Evolutionary conservation across 2,329 filamentous ascomycete genomes (phyloP).

Genomic region (Uncinocarpus reesii): DNA sequence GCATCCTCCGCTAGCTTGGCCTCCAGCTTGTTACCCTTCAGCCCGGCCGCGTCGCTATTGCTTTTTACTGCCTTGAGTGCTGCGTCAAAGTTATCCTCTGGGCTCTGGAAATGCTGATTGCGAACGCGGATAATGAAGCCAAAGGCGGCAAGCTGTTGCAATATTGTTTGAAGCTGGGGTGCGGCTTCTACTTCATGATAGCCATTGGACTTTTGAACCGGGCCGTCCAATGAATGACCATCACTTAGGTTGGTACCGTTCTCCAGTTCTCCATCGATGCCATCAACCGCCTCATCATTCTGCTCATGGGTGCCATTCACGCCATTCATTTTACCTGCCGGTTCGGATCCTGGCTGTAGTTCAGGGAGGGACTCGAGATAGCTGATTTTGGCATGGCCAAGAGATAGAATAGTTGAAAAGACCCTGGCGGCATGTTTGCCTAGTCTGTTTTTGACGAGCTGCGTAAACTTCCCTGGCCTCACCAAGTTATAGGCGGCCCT

Average conservation of each 20-base stretch:
- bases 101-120: conserved; percentile 35
- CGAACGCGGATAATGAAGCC: conserved; percentile 33
- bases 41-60: conserved; percentile 24
- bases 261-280: conserved; percentile 27
- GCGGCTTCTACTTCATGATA: conserved; percentile 19
- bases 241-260: conserved; percentile 23
- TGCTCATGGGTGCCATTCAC: conserved; percentile 17
- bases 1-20: conserved; percentile 26
- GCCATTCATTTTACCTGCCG: conserved; percentile 17
- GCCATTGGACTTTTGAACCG: conserved; percentile 17
- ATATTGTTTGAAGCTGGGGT: conserved; percentile 28
- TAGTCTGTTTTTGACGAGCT: conserved; percentile 62
- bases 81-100: conserved; percentile 32
- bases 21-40: conserved; percentile 34
- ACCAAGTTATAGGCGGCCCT: conserved; percentile 70
- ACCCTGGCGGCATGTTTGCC: conserved; percentile 65
- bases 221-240: not conserved
- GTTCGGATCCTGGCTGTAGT: conserved; percentile 18
- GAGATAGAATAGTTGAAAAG: conserved; percentile 61
- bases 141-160: conserved; percentile 33
- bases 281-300: conserved; percentile 20
- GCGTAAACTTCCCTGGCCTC: conserved; percentile 69
- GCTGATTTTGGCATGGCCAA: conserved; percentile 59
- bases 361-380: conserved; percentile 37
- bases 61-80: conserved; percentile 27